phyloP scores from a whole-genome alignment of 2,329 filamentous ascomycete genomes.

The Bretziella fagacearum region DNA sequence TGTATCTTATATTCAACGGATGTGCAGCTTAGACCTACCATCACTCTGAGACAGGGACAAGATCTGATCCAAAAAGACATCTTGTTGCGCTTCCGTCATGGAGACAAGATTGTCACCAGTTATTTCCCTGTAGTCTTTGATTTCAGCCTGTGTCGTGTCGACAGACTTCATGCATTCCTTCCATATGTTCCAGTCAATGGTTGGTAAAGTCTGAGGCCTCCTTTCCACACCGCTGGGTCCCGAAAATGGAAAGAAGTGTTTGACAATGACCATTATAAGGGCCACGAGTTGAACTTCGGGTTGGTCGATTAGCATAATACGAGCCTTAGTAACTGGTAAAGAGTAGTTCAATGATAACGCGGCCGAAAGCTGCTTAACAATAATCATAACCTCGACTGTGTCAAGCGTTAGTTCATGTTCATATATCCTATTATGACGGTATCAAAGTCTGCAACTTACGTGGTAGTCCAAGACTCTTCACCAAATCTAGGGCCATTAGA shows the following conservation, averaged over 20 bases:
- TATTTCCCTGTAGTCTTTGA: constrained; percentile 31
- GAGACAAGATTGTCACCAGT: constrained; percentile 44
- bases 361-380: constrained; percentile 7
- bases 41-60: constrained; percentile 17
- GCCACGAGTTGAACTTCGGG: constrained; percentile 62
- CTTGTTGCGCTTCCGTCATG: constrained; percentile 43
- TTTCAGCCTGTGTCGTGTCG: constrained; percentile 18
- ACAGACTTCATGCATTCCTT: constrained; percentile 24
- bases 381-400: constrained; percentile 17
- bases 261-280: constrained; percentile 57
- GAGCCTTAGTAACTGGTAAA: constrained; percentile 7
- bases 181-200: constrained; percentile 52
- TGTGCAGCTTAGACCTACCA: too few relatives aligned
- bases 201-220: constrained; percentile 17
- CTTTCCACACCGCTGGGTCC: constrained; percentile 25
- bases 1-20: too few relatives aligned
- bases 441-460: constrained; percentile 28
- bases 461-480: constrained; percentile 58
- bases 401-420: neutral
- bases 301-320: constrained; percentile 29
- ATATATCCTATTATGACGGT: neutral
- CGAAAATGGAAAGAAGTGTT: constrained; percentile 59
- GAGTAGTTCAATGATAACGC: constrained; percentile 5
- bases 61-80: constrained; percentile 42
- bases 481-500: constrained; percentile 49